Conservation (phyloP, 768 basidiomycete genomes). For the Collybiopsis confluens region DNA sequence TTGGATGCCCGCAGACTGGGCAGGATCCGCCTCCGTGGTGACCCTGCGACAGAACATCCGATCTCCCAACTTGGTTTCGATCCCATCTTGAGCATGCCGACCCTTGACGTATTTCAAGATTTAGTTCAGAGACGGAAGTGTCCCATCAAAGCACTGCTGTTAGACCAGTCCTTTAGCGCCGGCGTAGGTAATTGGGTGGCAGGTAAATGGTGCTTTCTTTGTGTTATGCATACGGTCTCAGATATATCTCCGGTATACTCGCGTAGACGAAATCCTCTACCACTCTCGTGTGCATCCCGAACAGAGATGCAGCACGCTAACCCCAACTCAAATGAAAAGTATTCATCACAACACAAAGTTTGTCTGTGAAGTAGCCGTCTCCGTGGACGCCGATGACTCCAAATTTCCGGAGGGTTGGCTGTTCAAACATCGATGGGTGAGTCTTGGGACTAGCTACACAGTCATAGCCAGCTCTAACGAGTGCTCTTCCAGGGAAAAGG, state of each 20-base stretch:
- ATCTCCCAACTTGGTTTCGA: conserved; percentile 75
- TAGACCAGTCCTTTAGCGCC: conserved; percentile 77
- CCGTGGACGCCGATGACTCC: conserved; percentile 63
- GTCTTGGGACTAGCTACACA: too few species aligned
- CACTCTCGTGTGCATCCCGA: conserved; percentile 73
- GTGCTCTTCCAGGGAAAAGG: conserved; percentile 54
- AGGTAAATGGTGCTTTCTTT: conserved; percentile 35
- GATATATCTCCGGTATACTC: neutral
- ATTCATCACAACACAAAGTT: conserved; percentile 50
- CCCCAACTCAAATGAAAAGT: conserved; percentile 40
- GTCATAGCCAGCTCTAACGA: too few species aligned
- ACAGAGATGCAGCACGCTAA: conserved; percentile 54
- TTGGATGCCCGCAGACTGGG: conserved; percentile 69
- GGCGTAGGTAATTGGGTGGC: conserved; percentile 85
- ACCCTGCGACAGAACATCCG: conserved; percentile 60
- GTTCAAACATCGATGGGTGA: conserved; percentile 67
- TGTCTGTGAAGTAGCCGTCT: conserved; percentile 59
- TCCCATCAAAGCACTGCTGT: conserved; percentile 70
- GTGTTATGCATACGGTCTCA: too few species aligned
- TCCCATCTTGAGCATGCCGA: conserved; percentile 67
- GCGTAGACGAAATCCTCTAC: conserved; percentile 66
- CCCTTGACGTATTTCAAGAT: conserved; percentile 44
- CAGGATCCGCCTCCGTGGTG: conserved; percentile 57
- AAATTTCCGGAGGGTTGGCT: conserved; percentile 69
- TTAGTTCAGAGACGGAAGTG: conserved; percentile 51